A percentile compares a stretch with the other conserved stretches of the same genome.
Evolutionary conservation across 176 grass and related monocot genomes (phyloP).

Genomic region (Secale cereale): DNA sequence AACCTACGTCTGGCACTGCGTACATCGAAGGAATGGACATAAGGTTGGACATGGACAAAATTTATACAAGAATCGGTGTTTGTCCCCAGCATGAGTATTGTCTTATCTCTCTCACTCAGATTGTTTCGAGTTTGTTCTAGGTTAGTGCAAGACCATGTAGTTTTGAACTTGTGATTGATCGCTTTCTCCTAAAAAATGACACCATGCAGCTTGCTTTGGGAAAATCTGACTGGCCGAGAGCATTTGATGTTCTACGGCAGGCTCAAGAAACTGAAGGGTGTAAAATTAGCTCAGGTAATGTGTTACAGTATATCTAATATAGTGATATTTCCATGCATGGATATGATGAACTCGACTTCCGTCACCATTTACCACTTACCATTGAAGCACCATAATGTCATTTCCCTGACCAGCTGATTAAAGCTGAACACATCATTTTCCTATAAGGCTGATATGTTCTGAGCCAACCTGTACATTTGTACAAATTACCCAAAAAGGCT

Average conservation of each 20-base stretch:
- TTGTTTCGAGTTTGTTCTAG: neutral
- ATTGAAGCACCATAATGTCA: neutral
- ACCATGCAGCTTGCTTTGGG: constrained; percentile 84
- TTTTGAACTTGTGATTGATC: neutral
- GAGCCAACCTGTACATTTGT: neutral
- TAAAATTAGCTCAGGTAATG: constrained; percentile 47
- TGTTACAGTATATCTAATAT: neutral
- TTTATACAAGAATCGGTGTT: constrained; percentile 89
- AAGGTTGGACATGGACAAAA: constrained; percentile 56
- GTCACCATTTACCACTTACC: neutral
- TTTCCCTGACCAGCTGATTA: constrained; percentile 1
- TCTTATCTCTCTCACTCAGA: constrained; percentile 14
- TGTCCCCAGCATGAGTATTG: constrained; percentile 95
- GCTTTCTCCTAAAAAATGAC: neutral
- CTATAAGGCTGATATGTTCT: constrained; percentile 4
- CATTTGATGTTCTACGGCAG: constrained; percentile 93
- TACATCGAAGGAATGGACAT: constrained; percentile 88
- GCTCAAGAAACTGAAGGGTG: constrained; percentile 79
- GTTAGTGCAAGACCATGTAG: neutral
- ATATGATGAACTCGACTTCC: neutral
- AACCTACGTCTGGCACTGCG: constrained; percentile 69
- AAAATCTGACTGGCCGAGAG: constrained; percentile 75
- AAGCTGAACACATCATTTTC: neutral
- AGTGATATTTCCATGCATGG: neutral
- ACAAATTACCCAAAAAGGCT: too few relatives aligned